phyloP scores from a whole-genome alignment of 2,329 filamentous ascomycete species.

The Rachicladosporium sp. region DNA sequence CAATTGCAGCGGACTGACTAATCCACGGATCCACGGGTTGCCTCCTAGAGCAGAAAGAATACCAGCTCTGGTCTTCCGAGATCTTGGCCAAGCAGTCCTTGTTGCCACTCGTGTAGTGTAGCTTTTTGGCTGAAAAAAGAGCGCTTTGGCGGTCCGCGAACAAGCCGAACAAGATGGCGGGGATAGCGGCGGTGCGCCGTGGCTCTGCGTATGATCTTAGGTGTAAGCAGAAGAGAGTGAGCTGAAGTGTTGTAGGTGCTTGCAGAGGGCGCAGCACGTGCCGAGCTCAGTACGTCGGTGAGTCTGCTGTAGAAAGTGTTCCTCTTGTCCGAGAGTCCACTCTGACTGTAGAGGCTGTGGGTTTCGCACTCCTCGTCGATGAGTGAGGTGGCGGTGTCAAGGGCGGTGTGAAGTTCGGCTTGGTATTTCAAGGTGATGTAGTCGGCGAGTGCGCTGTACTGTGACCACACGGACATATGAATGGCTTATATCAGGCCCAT shows the following conservation, averaged over 20 bases:
- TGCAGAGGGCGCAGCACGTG: neutral
- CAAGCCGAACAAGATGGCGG: neutral
- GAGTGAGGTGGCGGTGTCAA: neutral
- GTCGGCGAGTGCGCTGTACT: neutral
- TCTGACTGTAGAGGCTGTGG: neutral
- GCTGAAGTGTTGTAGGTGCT: slow-evolving; percentile 1
- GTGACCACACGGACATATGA: slow-evolving; percentile 2
- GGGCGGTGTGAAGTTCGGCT: neutral
- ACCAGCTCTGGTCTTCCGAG: neutral
- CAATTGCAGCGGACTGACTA: neutral
- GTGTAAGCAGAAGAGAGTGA: neutral
- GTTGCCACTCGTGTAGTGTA: neutral
- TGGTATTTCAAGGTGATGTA: slow-evolving; percentile 1
- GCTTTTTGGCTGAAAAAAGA: neutral
- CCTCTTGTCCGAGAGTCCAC: neutral
- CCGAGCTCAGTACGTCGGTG: neutral
- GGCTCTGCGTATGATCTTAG: neutral
- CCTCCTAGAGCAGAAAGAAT: neutral
- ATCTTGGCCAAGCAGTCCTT: neutral
- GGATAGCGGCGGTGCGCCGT: neutral
- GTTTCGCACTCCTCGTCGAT: neutral
- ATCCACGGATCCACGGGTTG: neutral
- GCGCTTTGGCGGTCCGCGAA: neutral
- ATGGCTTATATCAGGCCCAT: no score
- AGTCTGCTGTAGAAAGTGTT: neutral